Base-by-base conservation (phyloP, 768 basidiomycete genomes). In the Multifurca ochricompacta region DNA sequence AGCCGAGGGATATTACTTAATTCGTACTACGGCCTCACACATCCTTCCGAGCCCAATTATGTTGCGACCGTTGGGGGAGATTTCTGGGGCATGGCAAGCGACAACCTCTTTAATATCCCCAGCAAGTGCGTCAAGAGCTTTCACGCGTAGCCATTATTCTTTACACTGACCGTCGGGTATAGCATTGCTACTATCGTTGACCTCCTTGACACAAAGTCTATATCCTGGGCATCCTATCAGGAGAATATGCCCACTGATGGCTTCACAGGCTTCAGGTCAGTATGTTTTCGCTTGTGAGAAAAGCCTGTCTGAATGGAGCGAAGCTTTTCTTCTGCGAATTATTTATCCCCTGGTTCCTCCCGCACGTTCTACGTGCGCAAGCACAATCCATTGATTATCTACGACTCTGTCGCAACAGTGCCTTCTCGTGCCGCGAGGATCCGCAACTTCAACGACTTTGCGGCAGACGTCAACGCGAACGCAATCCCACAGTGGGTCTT, bases 361-460 rank as follows among this genome's bases (percentile, higher is more conserved):
- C 77, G 79, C 63, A 73, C 71, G 6, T 80, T 76, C 68, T 80
- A 79, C 59, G 71, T 71, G 43, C 74, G 77, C 69, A 80, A 80
- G 66, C 79, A 80, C 67, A 76, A 77, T 62, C 79, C 79, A 2
- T 65, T 74, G 51, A 69, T 77, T 42, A 70, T 81, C 46, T 79
- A 63, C 64, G 72, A 82, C 65, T 77, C 76, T 0, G 68, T 83
- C 23, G 71, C 74, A 4, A 63, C 64, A 42, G 70, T 72, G 23
- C 59, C 71, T 2, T 60, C 64, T 0, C 78, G 82, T 36, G 67
- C 70, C 7, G 59, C 62, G 13, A 73, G 75, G 21, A 72, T 77
- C 49, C 73, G 81, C 37, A 82, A 80, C 66, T 83, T 82, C 64
- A 83, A 82, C 52, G 72, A 82, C 63, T 80, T 84, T 58, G 74